phyloP scores from a whole-genome alignment of 2,329 filamentous ascomycete species.

The Monilinia aucupariae region DNA sequence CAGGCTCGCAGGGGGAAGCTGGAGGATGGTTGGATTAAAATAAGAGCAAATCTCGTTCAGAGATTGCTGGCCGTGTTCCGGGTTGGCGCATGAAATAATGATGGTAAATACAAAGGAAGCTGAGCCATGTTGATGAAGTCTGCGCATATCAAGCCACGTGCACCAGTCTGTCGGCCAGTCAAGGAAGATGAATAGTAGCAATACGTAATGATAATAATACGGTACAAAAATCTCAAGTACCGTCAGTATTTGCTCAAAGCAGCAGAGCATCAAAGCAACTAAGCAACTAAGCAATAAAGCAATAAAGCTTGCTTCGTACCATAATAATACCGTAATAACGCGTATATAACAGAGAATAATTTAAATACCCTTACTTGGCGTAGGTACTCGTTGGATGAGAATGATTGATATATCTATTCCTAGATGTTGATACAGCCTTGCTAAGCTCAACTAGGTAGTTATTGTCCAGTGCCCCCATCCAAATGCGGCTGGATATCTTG shows the following conservation, averaged over 20 bases:
- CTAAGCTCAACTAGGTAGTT: no score
- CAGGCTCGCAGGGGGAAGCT: constrained; percentile 8
- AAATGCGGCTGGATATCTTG: neutral
- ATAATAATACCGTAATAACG: no score
- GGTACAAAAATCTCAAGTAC: no score
- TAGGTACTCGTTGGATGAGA: no score
- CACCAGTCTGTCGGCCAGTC: neutral
- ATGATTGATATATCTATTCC: neutral
- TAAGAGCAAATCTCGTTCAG: neutral
- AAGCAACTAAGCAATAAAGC: no score
- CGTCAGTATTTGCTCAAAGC: no score
- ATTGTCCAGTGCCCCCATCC: neutral
- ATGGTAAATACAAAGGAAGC: neutral
- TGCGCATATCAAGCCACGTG: neutral
- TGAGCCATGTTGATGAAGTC: constrained; percentile 10
- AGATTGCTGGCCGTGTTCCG: constrained; percentile 12
- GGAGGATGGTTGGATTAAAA: neutral
- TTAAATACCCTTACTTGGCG: no score
- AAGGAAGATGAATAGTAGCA: neutral
- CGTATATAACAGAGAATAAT: no score
- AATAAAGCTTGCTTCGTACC: no score
- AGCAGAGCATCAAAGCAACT: no score
- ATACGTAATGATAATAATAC: no score
- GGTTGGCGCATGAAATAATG: constrained; percentile 11
- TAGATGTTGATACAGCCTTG: no score